phyloP scores from a whole-genome alignment of 2,329 filamentous ascomycete genomes.

The Taxawa tesnikishii region DNA sequence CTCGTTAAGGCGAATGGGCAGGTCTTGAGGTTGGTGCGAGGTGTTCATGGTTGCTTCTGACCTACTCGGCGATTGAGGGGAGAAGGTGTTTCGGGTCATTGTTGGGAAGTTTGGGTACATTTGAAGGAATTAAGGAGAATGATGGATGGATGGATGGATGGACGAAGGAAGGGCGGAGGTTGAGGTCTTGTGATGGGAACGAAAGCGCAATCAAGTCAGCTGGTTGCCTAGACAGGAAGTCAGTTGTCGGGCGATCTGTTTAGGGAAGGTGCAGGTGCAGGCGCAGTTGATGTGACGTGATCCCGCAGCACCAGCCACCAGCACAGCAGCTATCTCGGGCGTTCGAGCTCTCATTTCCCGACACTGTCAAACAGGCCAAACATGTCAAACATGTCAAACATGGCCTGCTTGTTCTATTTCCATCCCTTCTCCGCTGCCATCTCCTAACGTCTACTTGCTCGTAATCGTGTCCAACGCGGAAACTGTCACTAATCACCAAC shows the following conservation, averaged over 20 bases:
- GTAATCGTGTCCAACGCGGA: too few relatives aligned
- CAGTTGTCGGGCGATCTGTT: neutral
- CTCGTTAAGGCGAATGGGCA: conserved; percentile 4
- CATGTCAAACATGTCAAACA: too few relatives aligned
- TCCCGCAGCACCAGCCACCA: neutral
- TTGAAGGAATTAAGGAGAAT: conserved; percentile 5
- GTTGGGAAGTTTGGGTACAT: neutral
- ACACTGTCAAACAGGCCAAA: too few relatives aligned
- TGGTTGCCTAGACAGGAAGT: conserved; percentile 3
- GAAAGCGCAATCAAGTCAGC: too few relatives aligned
- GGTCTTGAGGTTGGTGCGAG: neutral
- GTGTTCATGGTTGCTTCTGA: conserved; percentile 2
- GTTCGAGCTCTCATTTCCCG: too few relatives aligned
- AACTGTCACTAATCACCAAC: too few relatives aligned
- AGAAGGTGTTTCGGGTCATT: neutral
- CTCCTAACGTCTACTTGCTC: too few relatives aligned
- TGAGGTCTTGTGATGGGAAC: neutral
- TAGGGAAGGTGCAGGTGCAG: too few relatives aligned
- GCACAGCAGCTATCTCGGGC: neutral
- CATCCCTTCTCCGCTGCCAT: too few relatives aligned
- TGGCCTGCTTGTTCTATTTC: too few relatives aligned
- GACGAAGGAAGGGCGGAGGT: neutral
- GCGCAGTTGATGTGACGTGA: too few relatives aligned
- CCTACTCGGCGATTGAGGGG: conserved; percentile 6
- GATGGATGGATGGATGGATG: conserved; percentile 15